These are phyloP conservation scores for Clonostachys chloroleuca DNA, from an alignment of 2,329 filamentous ascomycete species.

Conservation along the genomic window DNA sequence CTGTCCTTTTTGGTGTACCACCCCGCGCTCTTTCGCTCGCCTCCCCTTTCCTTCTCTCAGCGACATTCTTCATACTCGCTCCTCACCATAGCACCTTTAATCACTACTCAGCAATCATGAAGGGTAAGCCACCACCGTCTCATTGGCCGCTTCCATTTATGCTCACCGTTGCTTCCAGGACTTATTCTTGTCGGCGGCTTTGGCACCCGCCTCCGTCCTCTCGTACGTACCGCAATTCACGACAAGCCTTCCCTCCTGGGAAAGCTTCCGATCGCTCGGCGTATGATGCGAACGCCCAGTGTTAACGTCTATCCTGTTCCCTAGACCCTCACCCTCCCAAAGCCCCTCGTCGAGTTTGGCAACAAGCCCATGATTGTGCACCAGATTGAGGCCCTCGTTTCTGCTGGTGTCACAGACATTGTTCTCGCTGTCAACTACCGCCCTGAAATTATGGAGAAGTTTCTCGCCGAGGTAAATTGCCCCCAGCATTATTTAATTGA, in stretches of 20 bases:
- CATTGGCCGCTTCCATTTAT: neutral
- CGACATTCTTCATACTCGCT: neutral
- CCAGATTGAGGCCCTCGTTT: conserved; percentile 92
- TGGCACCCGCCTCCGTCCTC: conserved; percentile 92
- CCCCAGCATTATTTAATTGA: neutral
- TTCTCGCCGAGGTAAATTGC: conserved; percentile 71
- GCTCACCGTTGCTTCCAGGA: conserved; percentile 47
- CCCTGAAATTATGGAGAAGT: conserved; percentile 94
- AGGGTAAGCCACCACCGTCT: conserved; percentile 17
- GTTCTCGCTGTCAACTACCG: conserved; percentile 98
- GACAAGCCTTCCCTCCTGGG: neutral
- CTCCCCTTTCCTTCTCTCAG: neutral
- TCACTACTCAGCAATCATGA: conserved; percentile 21
- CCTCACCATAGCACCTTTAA: neutral
- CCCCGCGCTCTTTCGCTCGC: neutral
- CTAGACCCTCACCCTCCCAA: conserved; percentile 92
- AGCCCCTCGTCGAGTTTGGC: conserved; percentile 95
- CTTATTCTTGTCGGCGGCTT: conserved; percentile 99
- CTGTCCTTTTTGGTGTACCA: neutral
- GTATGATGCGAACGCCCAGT: neutral
- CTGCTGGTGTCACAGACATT: conserved; percentile 93
- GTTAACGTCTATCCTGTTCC: neutral
- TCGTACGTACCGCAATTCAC: conserved; percentile 54
- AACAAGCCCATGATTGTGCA: conserved; percentile 99
- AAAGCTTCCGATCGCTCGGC: neutral